Evolutionary conservation across 768 basidiomycete genomes (phyloP), one percentile per base, ranked within the genome.

Genomic region (Goffeauzyma gilvescens): DNA sequence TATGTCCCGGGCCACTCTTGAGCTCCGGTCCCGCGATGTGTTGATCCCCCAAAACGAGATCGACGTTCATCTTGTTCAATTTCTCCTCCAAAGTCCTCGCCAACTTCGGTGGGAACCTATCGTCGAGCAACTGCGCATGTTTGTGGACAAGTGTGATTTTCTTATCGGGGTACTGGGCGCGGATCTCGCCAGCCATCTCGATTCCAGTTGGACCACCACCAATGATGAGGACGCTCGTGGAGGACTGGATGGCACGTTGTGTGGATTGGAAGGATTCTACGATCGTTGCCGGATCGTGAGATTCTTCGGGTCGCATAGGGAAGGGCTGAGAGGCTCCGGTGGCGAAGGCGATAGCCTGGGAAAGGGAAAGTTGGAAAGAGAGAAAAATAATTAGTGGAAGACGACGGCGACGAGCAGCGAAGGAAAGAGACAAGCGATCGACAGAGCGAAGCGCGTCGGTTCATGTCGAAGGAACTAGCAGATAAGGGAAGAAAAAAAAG

Each of bases 171-270:
- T 54, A 45, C 24, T 32, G 31, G 8, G 52, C 45, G 5, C 49
- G 48, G 22, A 60, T 42, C 42, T 60, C 59, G 22, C 60, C 60
- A 3, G 58, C 53, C 23, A 55, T 42, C 43, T 62, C 60, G 21
- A 81, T 73, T 3, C 79, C 79, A 7, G 81, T 69, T 1, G 79
- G 76, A 0, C 80, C 79, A 9, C 76, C 79, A 2, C 80, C 79
- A 2, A 80, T 70, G 12, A 81, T 69, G 6, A 80, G 68, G 3
- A 81, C 67, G 31, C 68, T 71, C 1, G 57, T 62, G 0, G 75
- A 68, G 2, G 55, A 59, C 40, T 69, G 61, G 37, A 81, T 66
- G 3, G 54, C 57, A 24, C 56, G 55, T 52, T 78, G 77, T 36
- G 26, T 48, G n/a, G 27, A 33, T 6, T 18, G 3, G 18, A 45